Evolutionary conservation across 2,329 filamentous ascomycete species (phyloP).

Genomic region (Cladophialophora chaetospira): DNA sequence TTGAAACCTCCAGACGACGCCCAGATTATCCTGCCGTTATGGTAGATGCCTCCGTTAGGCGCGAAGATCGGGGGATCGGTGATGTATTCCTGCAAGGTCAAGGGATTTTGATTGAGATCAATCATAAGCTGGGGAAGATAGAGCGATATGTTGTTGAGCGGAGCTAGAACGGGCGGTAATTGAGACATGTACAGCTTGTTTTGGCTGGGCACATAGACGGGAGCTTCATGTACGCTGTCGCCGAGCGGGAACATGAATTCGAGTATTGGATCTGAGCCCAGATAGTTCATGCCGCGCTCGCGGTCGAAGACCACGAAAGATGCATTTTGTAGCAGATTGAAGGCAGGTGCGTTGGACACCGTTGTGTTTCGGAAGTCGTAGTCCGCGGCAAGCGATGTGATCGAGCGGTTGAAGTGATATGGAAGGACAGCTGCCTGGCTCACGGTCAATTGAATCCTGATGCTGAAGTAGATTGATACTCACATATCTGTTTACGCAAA

Average conservation of each 20-base stretch:
- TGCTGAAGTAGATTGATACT: slow-evolving; percentile 9
- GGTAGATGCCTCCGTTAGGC: slow-evolving; percentile 46
- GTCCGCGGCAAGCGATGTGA: slow-evolving; percentile 32
- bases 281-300: slow-evolving; percentile 39
- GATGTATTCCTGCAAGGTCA: slow-evolving; percentile 39
- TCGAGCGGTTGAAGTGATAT: slow-evolving; percentile 43
- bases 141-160: not conserved
- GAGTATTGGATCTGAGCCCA: slow-evolving; percentile 41
- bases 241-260: slow-evolving; percentile 43
- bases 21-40: slow-evolving; percentile 45
- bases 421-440: slow-evolving; percentile 35
- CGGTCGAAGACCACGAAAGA: slow-evolving; percentile 44
- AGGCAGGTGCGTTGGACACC: slow-evolving; percentile 39
- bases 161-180: slow-evolving; percentile 37
- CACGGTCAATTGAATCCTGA: not conserved
- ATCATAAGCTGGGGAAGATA: slow-evolving; percentile 42
- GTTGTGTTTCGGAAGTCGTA: slow-evolving; percentile 39
- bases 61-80: slow-evolving; percentile 48
- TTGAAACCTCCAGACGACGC: slow-evolving; percentile 42
- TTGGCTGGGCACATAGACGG: slow-evolving; percentile 44
- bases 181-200: slow-evolving; percentile 47
- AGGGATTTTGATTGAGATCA: slow-evolving; percentile 48
- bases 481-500: slow-evolving; percentile 45
- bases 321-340: slow-evolving; percentile 37
- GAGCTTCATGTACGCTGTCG: slow-evolving; percentile 45